These are phyloP conservation scores for Boletus subcaerulescens DNA, from an alignment of 768 basidiomycete species.

Conservation along the genomic window DNA sequence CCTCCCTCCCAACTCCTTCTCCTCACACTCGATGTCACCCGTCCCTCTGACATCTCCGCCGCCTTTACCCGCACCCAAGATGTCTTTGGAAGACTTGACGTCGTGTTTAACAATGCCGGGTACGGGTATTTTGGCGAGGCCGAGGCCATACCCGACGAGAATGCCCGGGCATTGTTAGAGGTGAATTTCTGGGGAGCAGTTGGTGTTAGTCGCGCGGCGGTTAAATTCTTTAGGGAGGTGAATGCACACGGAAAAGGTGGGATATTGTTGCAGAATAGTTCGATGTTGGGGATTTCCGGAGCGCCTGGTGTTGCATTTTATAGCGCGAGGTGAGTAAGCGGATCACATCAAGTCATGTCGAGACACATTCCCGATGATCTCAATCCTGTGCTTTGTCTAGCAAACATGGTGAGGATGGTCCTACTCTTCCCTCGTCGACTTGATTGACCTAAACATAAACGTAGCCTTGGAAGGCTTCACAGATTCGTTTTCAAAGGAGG, in stretches of 20 bases:
- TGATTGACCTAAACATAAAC: neutral
- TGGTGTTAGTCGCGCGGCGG: constrained; percentile 21
- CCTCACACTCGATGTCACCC: neutral
- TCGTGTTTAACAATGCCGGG: neutral
- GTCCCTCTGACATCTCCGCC: neutral
- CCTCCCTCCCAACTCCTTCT: constrained; percentile 10
- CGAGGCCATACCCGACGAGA: constrained; percentile 30
- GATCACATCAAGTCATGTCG: neutral
- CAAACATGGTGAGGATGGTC: constrained; percentile 10
- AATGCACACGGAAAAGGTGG: constrained; percentile 21
- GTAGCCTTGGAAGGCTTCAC: constrained; percentile 12
- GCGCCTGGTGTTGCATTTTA: constrained; percentile 7
- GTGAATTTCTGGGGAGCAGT: constrained; percentile 25
- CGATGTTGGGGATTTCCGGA: neutral
- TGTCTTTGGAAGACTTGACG: neutral
- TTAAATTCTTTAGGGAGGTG: constrained; percentile 33
- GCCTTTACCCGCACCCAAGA: neutral
- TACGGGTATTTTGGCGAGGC: constrained; percentile 25
- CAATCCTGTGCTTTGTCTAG: neutral
- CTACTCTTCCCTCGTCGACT: neutral
- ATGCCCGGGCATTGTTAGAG: constrained; percentile 34
- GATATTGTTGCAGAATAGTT: constrained; percentile 12
- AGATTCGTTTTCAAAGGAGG: constrained; percentile 10
- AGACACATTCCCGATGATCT: neutral
- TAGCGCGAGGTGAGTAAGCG: constrained; percentile 4